A percentile compares a stretch with the other conserved stretches of the same genome.
phyloP scores from a whole-genome alignment of 306 rosid species.

The Neltuma alba region DNA sequence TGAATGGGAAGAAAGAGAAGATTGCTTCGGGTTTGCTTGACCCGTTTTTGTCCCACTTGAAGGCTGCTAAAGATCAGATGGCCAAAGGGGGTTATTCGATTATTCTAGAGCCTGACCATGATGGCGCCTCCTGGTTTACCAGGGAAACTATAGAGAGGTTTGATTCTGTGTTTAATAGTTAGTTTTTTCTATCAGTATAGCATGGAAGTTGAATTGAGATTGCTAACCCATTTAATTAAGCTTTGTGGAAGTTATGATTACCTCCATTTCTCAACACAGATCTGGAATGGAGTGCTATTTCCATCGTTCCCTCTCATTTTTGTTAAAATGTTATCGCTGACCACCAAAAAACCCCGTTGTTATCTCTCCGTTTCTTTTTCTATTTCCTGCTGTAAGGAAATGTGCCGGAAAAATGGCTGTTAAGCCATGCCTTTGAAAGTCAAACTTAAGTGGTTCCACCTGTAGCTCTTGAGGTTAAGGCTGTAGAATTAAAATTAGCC shows the following conservation, averaged over 20 bases:
- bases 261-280: slow-evolving; percentile 18
- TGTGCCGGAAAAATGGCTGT: slow-evolving; percentile 22
- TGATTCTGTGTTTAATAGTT: slow-evolving; percentile 12
- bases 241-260: slow-evolving; percentile 22
- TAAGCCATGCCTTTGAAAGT: slow-evolving; percentile 21
- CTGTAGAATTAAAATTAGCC: slow-evolving; percentile 19
- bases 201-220: slow-evolving; percentile 21
- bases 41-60: slow-evolving; percentile 94
- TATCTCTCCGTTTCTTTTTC: slow-evolving; percentile 22
- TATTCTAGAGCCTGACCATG: slow-evolving; percentile 77
- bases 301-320: background rate
- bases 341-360: background rate
- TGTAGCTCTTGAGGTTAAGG: slow-evolving; percentile 20
- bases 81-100: slow-evolving; percentile 95
- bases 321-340: slow-evolving; percentile 8
- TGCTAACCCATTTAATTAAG: slow-evolving; percentile 10
- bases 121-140: slow-evolving; percentile 77
- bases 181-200: slow-evolving; percentile 8
- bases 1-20: slow-evolving; percentile 90
- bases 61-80: slow-evolving; percentile 95
- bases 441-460: background rate
- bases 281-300: slow-evolving; percentile 18
- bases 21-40: slow-evolving; percentile 87
- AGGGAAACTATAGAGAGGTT: slow-evolving; percentile 89
- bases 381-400: slow-evolving; percentile 8